Evolutionary conservation across 257 asterid genomes (phyloP).

Genomic region (Salvia hispanica): DNA sequence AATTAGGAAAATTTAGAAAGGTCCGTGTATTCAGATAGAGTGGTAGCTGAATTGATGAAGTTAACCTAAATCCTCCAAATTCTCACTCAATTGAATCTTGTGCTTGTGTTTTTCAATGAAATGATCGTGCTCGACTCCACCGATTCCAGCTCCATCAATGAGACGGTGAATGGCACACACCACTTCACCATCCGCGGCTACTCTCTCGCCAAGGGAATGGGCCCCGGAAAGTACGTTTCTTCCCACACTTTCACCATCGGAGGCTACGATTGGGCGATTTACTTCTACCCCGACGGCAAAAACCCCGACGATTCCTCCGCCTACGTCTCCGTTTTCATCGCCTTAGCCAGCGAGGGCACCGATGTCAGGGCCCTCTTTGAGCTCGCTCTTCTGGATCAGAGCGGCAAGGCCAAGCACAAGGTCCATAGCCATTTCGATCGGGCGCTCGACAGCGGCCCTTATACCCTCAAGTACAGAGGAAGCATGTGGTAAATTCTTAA

Average conservation of each 20-base stretch:
- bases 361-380: constrained; percentile 89
- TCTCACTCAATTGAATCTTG: no score
- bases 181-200: constrained; percentile 77
- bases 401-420: constrained; percentile 84
- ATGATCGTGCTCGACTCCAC: constrained; percentile 59
- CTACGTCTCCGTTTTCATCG: constrained; percentile 79
- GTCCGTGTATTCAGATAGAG: no score
- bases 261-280: constrained; percentile 85
- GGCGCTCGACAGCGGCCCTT: no score
- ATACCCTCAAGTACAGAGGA: constrained; percentile 79
- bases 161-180: constrained; percentile 88
- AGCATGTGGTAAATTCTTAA: constrained; percentile 78
- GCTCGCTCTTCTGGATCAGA: constrained; percentile 78
- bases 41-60: no score
- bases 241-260: constrained; percentile 78
- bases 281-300: constrained; percentile 86
- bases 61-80: no score
- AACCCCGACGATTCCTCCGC: constrained; percentile 70
- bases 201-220: constrained; percentile 90
- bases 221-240: constrained; percentile 72
- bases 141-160: constrained; percentile 65
- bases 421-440: constrained; percentile 90
- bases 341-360: constrained; percentile 82
- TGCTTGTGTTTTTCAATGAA: no score
- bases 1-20: no score